Evolutionary conservation across 192 early-diverging fungal genomes (phyloP).

Genomic region (Geranomyces variabilis): DNA sequence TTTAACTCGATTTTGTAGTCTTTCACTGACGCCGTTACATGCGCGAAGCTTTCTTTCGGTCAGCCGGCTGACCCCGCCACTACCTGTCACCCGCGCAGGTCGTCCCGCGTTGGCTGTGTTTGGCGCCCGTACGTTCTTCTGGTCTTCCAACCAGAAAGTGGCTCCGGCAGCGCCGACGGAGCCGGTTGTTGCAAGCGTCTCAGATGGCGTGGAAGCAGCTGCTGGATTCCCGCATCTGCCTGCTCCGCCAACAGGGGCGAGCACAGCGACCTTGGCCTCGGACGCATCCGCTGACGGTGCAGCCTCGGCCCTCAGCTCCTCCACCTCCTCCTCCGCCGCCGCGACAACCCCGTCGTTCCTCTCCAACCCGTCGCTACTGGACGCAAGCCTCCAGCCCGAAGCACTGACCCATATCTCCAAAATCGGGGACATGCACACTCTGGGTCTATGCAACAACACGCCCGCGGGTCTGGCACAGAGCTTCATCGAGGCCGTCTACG

Average conservation of each 20-base stretch:
- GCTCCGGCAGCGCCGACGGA: neutral
- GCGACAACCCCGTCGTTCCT: slow-evolving; percentile 31
- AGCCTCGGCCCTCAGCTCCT: neutral
- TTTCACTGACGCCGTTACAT: no score
- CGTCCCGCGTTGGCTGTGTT: no score
- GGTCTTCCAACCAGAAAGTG: slow-evolving; percentile 7
- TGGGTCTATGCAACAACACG: slow-evolving; percentile 75
- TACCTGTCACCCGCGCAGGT: no score
- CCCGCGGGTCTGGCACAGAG: slow-evolving; percentile 76
- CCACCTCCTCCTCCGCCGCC: neutral
- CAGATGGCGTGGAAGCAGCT: neutral
- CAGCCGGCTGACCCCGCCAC: no score
- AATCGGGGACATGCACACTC: slow-evolving; percentile 82
- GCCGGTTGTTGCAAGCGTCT: neutral
- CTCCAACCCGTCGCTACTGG: slow-evolving; percentile 27
- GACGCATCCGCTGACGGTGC: neutral
- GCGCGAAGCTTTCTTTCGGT: no score
- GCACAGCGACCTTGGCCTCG: no score
- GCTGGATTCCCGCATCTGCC: neutral
- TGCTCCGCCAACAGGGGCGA: neutral
- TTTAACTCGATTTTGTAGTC: no score
- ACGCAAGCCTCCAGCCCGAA: slow-evolving; percentile 20
- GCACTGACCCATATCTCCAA: slow-evolving; percentile 59
- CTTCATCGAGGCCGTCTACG: slow-evolving; percentile 76
- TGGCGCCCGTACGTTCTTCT: slow-evolving; percentile 20